Percentiles rank a stretch among this genome's conserved stretches.
phyloP scores from a whole-genome alignment of 257 asterid species.

The Fraxinus cuspidata region DNA sequence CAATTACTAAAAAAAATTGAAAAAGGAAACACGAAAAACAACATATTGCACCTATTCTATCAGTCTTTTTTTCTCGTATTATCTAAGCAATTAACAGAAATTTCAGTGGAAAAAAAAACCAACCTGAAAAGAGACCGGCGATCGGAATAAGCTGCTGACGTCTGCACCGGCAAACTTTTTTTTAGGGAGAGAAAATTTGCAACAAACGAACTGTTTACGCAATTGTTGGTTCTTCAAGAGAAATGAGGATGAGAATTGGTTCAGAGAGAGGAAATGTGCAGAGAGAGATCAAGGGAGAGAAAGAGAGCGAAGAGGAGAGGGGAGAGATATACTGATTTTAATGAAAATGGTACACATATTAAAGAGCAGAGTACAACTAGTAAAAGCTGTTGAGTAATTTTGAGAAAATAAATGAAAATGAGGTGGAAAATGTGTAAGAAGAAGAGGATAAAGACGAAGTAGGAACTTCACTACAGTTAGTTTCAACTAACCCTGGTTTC shows the following conservation, averaged over 20 bases:
- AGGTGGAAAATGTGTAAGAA: slow-evolving; percentile 36
- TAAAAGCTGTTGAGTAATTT: slow-evolving; percentile 17
- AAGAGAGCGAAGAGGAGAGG: not conserved
- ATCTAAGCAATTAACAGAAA: slow-evolving; percentile 25
- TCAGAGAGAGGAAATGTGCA: slow-evolving; percentile 31
- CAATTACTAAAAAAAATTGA: not conserved
- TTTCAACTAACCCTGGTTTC: slow-evolving; percentile 37
- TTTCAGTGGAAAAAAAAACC: slow-evolving; percentile 22
- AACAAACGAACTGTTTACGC: slow-evolving; percentile 9
- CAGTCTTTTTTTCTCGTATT: not conserved
- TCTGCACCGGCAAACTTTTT: slow-evolving; percentile 24
- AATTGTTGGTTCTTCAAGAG: slow-evolving; percentile 8
- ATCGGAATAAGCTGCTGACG: slow-evolving; percentile 36
- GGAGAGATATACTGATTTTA: slow-evolving; percentile 21
- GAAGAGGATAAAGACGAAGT: slow-evolving; percentile 44
- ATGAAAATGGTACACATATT: slow-evolving; percentile 35
- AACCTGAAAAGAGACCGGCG: slow-evolving; percentile 10
- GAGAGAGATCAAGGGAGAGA: slow-evolving; percentile 31
- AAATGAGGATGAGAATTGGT: slow-evolving; percentile 30
- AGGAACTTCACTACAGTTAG: slow-evolving; percentile 27
- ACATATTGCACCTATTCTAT: not conserved
- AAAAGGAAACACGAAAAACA: not conserved
- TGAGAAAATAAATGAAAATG: slow-evolving; percentile 27
- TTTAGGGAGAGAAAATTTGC: not conserved
- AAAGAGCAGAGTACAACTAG: slow-evolving; percentile 37